These are phyloP conservation scores for Plasmodiophora brassicae DNA, from an alignment of 208 protist species.

Conservation along the genomic window DNA sequence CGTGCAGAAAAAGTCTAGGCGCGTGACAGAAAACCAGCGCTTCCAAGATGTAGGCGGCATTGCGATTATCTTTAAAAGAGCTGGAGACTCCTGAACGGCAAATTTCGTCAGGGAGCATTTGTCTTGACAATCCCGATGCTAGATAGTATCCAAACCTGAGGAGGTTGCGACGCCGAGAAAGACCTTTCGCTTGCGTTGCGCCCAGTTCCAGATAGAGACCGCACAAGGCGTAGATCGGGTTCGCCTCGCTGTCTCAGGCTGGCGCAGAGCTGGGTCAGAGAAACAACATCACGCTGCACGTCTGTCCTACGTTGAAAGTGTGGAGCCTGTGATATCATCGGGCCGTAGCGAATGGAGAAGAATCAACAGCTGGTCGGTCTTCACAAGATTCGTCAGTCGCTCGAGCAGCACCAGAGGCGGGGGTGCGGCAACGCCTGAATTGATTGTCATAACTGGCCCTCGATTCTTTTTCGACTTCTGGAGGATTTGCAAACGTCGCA, in stretches of 20 bases:
- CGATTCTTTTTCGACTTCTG: slow-evolving; percentile 31
- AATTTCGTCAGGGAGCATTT: neutral
- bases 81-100: neutral
- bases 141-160: too few relatives aligned
- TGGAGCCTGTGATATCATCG: too few relatives aligned
- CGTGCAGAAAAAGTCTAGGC: neutral
- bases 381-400: neutral
- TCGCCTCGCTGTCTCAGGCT: too few relatives aligned
- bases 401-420: neutral
- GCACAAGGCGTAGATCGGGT: too few relatives aligned
- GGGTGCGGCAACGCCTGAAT: neutral
- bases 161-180: too few relatives aligned
- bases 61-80: neutral
- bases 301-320: too few relatives aligned
- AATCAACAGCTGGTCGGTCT: neutral
- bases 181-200: too few relatives aligned
- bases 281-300: too few relatives aligned
- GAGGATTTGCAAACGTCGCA: neutral
- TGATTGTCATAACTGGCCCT: neutral
- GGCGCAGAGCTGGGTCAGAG: too few relatives aligned
- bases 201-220: too few relatives aligned
- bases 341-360: neutral
- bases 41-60: neutral
- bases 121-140: too few relatives aligned
- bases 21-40: neutral